Conservation (phyloP, 1,284 basidiomycete species). For the Rhodotorula sp. region DNA sequence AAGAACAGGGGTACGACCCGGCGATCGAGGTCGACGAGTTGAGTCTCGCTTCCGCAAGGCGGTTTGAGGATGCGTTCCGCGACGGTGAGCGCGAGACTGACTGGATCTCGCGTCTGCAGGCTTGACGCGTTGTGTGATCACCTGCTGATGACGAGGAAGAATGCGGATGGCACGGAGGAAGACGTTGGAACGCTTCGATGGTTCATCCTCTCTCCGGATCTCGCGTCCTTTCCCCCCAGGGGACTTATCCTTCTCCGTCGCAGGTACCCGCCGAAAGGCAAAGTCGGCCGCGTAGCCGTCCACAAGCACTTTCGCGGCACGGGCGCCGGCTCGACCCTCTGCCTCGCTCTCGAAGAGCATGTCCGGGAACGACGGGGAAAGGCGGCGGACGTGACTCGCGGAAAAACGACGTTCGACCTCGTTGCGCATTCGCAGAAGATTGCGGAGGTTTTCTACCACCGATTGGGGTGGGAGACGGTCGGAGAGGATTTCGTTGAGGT, state of each 20-base stretch:
- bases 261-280: constrained; percentile 12
- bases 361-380: constrained; percentile 4
- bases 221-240: background rate
- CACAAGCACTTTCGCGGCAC: constrained; percentile 6
- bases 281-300: constrained; percentile 27
- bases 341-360: constrained; percentile 8
- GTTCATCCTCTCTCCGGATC: background rate
- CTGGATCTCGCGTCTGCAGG: background rate
- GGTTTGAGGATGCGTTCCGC: background rate
- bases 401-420: constrained; percentile 5
- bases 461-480: constrained; percentile 6
- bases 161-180: constrained; percentile 1
- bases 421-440: constrained; percentile 15
- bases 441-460: constrained; percentile 19
- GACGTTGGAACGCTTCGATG: constrained; percentile 23
- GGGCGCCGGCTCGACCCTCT: constrained; percentile 15
- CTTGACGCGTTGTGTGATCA: constrained; percentile 22
- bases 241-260: too few relatives aligned
- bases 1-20: constrained; percentile 23
- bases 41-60: background rate
- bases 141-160: constrained; percentile 8
- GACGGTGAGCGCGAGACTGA: background rate
- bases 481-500: constrained; percentile 21
- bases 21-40: constrained; percentile 23
- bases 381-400: background rate